Conservation (phyloP, 768 basidiomycete genomes). For the Sarcodon aspratus region DNA sequence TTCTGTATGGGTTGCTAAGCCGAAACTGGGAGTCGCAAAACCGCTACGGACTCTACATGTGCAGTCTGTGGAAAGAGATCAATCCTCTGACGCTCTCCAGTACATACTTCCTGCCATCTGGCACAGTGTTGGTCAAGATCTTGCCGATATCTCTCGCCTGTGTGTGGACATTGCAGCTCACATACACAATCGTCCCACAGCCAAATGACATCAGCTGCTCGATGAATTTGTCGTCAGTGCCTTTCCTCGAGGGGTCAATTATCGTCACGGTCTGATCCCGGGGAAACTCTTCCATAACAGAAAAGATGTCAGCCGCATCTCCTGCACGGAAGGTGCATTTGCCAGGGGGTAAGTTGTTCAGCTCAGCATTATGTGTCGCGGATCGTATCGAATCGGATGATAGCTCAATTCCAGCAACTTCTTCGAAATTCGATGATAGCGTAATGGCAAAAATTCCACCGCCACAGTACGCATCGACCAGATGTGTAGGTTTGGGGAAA, state of each 20-base stretch:
- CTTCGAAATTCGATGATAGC: conserved; percentile 61
- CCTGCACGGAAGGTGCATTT: conserved; percentile 66
- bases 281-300: conserved; percentile 48
- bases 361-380: conserved; percentile 52
- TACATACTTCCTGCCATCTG: conserved; percentile 42
- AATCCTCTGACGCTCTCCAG: conserved; percentile 76
- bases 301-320: conserved; percentile 82
- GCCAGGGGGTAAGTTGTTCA: conserved; percentile 45
- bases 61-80: conserved; percentile 96
- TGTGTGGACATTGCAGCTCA: conserved; percentile 93
- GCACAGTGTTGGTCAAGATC: conserved; percentile 33
- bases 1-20: not conserved
- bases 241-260: conserved; percentile 91
- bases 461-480: conserved; percentile 94
- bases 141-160: conserved; percentile 81
- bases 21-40: conserved; percentile 35
- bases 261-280: conserved; percentile 54
- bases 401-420: conserved; percentile 86
- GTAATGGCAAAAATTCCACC: conserved; percentile 81
- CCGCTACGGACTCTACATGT: conserved; percentile 65
- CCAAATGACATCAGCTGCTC: conserved; percentile 65
- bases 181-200: conserved; percentile 67
- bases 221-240: conserved; percentile 75
- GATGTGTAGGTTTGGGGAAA: conserved; percentile 47
- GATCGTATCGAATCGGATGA: conserved; percentile 57